Conservation (phyloP, 2,329 filamentous ascomycete species). For the Rutstroemia sp. region DNA sequence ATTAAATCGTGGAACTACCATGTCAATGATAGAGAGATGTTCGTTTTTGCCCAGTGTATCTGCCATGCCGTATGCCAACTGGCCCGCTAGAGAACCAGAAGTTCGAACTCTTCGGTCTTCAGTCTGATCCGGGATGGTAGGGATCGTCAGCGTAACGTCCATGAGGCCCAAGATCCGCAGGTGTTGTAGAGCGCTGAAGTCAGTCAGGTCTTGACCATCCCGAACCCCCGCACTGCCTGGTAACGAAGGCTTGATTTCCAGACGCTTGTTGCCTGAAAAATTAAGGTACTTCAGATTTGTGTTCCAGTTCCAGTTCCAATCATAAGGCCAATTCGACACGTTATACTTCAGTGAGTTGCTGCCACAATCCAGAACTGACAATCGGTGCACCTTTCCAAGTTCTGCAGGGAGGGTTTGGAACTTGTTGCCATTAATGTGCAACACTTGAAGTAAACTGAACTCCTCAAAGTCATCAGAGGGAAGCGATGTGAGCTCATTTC, state of each 20-base stretch:
- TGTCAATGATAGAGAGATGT: slow-evolving; percentile 89
- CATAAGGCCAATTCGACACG: slow-evolving; percentile 96
- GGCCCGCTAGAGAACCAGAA: slow-evolving; percentile 88
- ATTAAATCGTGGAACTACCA: slow-evolving; percentile 88
- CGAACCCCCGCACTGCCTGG: slow-evolving; percentile 62
- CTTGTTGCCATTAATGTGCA: slow-evolving; percentile 96
- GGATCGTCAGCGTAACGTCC: slow-evolving; percentile 93
- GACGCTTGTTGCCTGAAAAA: slow-evolving; percentile 88
- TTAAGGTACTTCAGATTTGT: slow-evolving; percentile 92
- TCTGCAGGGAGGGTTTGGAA: slow-evolving; percentile 96
- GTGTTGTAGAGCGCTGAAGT: slow-evolving; percentile 79
- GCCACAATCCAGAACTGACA: slow-evolving; percentile 87
- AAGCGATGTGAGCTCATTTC: slow-evolving; percentile 85
- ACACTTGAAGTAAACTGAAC: slow-evolving; percentile 73
- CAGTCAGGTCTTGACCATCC: slow-evolving; percentile 68
- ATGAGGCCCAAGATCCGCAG: slow-evolving; percentile 87
- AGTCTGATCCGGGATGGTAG: slow-evolving; percentile 88
- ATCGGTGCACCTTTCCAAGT: slow-evolving; percentile 85
- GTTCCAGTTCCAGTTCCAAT: slow-evolving; percentile 99
- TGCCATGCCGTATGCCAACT: slow-evolving; percentile 93
- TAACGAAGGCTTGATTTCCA: slow-evolving; percentile 79
- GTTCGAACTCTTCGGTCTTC: slow-evolving; percentile 93
- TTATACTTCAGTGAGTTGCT: slow-evolving; percentile 98
- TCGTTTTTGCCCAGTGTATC: slow-evolving; percentile 90
- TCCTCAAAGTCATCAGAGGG: slow-evolving; percentile 93